Conservation (phyloP, 2,329 filamentous ascomycete species). For the Claviceps humidiphila region DNA sequence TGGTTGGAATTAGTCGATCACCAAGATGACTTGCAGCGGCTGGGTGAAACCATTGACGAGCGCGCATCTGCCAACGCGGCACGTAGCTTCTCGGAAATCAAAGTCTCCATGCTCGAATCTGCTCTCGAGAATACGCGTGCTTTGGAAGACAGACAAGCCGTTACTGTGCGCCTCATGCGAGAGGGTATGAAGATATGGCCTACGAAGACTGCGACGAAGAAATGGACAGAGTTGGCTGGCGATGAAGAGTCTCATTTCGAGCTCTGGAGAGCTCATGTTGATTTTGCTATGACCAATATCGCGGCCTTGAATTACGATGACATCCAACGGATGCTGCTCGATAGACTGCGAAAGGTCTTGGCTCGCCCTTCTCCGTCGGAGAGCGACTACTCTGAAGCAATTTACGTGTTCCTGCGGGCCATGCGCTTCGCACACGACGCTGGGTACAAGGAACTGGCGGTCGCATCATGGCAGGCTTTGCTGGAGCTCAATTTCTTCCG, state of each 20-base stretch:
- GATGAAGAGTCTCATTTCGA: constrained; percentile 26
- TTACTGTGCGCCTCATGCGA: constrained; percentile 57
- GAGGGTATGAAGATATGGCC: constrained; percentile 69
- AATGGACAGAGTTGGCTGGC: constrained; percentile 45
- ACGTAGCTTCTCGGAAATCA: constrained; percentile 63
- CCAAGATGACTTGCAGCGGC: constrained; percentile 54
- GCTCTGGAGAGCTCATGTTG: constrained; percentile 62
- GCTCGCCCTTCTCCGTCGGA: constrained; percentile 4
- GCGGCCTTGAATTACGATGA: constrained; percentile 54
- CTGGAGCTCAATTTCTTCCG: constrained; percentile 59
- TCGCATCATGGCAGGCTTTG: constrained; percentile 71
- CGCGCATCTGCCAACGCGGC: constrained; percentile 45
- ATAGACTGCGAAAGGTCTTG: constrained; percentile 27
- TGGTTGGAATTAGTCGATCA: constrained; percentile 74
- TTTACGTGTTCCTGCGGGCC: constrained; percentile 64
- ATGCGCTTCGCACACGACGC: constrained; percentile 62
- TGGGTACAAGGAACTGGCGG: constrained; percentile 64
- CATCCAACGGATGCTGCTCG: constrained; percentile 44
- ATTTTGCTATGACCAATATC: constrained; percentile 59
- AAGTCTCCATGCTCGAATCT: constrained; percentile 65
- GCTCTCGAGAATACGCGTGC: constrained; percentile 47
- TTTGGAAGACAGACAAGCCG: constrained; percentile 36
- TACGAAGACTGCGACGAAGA: constrained; percentile 40
- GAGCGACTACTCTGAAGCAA: constrained; percentile 16
- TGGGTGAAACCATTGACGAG: constrained; percentile 29